Percentiles rank a stretch among this genome's conserved stretches.
Conservation (phyloP, 495 filamentous ascomycete genomes). For the Hypoxylon lenormandii region DNA sequence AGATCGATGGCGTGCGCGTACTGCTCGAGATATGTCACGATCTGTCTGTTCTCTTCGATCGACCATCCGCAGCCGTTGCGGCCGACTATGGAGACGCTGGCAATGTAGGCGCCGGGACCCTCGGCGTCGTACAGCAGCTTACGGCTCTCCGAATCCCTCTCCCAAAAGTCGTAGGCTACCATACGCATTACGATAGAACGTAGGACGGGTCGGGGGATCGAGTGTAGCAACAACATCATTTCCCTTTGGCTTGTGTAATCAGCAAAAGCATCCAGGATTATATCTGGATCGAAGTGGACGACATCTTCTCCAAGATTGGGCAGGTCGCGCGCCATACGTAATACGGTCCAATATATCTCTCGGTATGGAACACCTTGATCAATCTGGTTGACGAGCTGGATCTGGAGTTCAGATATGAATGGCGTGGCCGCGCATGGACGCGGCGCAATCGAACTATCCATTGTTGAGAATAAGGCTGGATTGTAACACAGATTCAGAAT, state of each 20-base stretch:
- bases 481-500: no score
- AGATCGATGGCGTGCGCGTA: neutral
- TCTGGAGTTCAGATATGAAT: no score
- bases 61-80: neutral
- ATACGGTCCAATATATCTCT: no score
- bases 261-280: no score
- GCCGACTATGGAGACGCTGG: neutral
- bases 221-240: neutral
- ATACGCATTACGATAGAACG: slow-evolving; percentile 3
- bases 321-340: no score
- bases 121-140: slow-evolving; percentile 2
- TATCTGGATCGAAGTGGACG: no score
- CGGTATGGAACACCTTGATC: no score
- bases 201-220: neutral
- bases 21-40: neutral
- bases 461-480: no score
- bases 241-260: neutral
- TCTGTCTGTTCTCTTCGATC: neutral
- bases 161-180: neutral
- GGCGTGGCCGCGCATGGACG: no score
- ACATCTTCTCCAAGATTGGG: no score
- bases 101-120: neutral
- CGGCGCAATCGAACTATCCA: no score
- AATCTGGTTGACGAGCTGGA: no score
- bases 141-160: neutral